These are phyloP conservation scores for Pichia paraexigua DNA, from an alignment of 805 yeast species.

Conservation along the genomic window DNA sequence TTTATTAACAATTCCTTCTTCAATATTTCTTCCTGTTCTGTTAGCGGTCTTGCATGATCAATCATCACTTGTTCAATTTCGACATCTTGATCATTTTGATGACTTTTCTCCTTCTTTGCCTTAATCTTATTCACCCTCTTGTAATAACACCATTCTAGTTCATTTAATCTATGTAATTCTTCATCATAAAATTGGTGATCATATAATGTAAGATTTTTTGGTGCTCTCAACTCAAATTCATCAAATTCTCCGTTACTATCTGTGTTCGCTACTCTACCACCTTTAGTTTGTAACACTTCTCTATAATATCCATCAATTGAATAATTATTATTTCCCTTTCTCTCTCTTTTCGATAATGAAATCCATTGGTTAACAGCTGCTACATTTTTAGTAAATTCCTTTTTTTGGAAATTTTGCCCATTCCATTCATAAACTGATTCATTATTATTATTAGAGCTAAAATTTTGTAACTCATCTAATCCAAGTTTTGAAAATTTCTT, in stretches of 20 bases:
- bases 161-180: conserved; percentile 67
- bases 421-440: conserved; percentile 80
- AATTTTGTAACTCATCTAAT: conserved; percentile 70
- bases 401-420: conserved; percentile 73
- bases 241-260: conserved; percentile 49
- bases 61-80: conserved; percentile 63
- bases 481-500: conserved; percentile 60
- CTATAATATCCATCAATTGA: conserved; percentile 70
- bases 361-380: conserved; percentile 45
- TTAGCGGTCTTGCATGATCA: conserved; percentile 68
- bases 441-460: conserved; percentile 31
- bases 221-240: conserved; percentile 37
- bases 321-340: conserved; percentile 65
- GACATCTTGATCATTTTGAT: conserved; percentile 18
- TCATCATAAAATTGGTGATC: conserved; percentile 90
- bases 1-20: conserved; percentile 44
- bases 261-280: conserved; percentile 41
- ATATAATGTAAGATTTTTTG: conserved; percentile 71
- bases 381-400: conserved; percentile 35
- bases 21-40: conserved; percentile 68
- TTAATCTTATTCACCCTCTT: conserved; percentile 63
- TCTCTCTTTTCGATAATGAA: conserved; percentile 77
- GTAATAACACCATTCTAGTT: conserved; percentile 70
- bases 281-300: conserved; percentile 47
- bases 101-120: conserved; percentile 33